phyloP scores from a whole-genome alignment of 805 yeast species.

The Myxozyma mucilagina region DNA sequence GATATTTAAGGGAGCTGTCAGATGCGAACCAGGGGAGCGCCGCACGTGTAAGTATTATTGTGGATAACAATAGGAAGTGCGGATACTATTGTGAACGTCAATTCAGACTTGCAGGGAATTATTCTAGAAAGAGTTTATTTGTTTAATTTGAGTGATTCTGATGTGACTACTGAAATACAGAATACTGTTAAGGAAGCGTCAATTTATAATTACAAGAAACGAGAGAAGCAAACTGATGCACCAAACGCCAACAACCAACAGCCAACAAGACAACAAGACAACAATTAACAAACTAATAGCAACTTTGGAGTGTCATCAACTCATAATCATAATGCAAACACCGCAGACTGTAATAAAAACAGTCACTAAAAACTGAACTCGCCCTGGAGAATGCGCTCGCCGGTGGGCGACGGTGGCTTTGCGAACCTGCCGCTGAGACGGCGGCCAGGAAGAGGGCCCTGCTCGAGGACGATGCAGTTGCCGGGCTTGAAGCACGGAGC shows the following conservation, averaged over 20 bases:
- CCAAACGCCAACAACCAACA: not conserved
- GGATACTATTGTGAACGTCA: too few relatives aligned
- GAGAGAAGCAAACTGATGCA: not conserved
- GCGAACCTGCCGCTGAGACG: slow-evolving; percentile 28
- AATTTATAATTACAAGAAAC: not conserved
- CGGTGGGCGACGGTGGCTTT: slow-evolving; percentile 40
- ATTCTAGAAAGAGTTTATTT: too few relatives aligned
- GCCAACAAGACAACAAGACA: not conserved
- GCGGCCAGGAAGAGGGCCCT: slow-evolving; percentile 4
- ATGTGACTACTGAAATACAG: not conserved
- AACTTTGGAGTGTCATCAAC: not conserved
- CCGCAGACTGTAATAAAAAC: not conserved
- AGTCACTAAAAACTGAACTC: slow-evolving; percentile 34
- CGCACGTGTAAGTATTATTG: too few relatives aligned
- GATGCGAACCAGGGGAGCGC: too few relatives aligned
- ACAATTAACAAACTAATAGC: not conserved
- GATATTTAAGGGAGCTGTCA: too few relatives aligned
- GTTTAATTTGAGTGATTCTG: too few relatives aligned
- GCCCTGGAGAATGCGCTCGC: slow-evolving; percentile 42
- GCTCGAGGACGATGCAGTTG: slow-evolving; percentile 10
- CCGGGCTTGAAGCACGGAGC: slow-evolving; percentile 11
- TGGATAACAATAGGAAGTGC: too few relatives aligned
- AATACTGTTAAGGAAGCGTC: not conserved
- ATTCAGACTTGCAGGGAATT: too few relatives aligned
- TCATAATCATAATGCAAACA: not conserved